phyloP scores from a whole-genome alignment of 1,284 basidiomycete species.

The Ganoderma resinaceum region DNA sequence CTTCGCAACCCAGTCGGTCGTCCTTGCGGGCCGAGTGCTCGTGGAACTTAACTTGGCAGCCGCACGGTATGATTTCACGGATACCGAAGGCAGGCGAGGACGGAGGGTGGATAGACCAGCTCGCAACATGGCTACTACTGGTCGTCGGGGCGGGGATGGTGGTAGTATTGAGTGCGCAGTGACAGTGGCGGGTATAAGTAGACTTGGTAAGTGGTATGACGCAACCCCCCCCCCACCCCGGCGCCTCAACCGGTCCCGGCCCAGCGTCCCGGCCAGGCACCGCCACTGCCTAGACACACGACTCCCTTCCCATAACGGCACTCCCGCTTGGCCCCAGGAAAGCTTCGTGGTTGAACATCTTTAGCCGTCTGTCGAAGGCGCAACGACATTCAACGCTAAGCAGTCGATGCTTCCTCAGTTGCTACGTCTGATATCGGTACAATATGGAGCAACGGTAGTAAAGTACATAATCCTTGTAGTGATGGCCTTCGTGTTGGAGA shows the following conservation, averaged over 20 bases:
- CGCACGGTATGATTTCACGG: neutral
- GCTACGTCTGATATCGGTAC: neutral
- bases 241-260: neutral
- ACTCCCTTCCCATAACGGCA: too few species aligned
- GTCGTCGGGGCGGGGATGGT: neutral
- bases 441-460: neutral
- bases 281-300: neutral
- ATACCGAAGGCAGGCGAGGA: neutral
- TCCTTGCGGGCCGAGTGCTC: neutral
- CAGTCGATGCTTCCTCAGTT: neutral
- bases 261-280: neutral
- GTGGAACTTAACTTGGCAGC: constrained; percentile 3
- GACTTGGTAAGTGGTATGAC: neutral
- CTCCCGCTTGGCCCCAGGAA: neutral
- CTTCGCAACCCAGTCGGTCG: neutral
- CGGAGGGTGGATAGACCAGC: neutral
- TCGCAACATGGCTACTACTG: constrained; percentile 9
- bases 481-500: neutral
- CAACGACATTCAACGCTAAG: neutral
- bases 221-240: neutral
- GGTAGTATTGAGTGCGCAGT: neutral
- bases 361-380: neutral
- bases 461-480: neutral
- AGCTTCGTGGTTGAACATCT: neutral
- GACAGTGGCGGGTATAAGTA: neutral